These are phyloP conservation scores for Hirschfeldia incana DNA, from an alignment of 345 rosid genomes.

Conservation along the genomic window DNA sequence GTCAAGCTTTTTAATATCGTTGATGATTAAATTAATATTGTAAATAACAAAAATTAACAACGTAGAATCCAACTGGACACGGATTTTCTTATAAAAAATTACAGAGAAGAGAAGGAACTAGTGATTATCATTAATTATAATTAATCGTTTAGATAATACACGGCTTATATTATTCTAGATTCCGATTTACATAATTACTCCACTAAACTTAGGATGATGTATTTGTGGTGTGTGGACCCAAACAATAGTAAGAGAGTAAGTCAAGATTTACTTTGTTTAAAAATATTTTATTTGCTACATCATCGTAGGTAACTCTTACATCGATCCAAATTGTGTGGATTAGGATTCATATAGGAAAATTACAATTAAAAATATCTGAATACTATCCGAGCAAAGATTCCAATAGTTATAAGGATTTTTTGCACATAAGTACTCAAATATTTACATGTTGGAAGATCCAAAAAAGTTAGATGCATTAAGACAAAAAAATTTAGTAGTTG, in stretches of 20 bases:
- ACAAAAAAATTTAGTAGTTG: neutral
- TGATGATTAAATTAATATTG: neutral
- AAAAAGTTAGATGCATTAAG: neutral
- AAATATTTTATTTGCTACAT: neutral
- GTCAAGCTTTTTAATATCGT: neutral
- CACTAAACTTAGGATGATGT: constrained; percentile 29
- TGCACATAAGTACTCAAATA: too few species aligned
- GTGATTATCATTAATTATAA: neutral
- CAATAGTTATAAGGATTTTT: neutral
- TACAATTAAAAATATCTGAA: neutral
- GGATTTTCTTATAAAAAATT: constrained; percentile 14
- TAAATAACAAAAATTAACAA: neutral
- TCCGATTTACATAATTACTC: constrained; percentile 23
- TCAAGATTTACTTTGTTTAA: neutral
- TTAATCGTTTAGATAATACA: neutral
- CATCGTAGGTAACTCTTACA: neutral
- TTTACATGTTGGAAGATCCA: neutral
- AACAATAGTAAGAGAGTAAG: constrained; percentile 8
- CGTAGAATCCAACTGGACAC: neutral
- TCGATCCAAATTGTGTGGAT: neutral
- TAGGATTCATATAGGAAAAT: neutral
- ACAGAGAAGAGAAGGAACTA: neutral
- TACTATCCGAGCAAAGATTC: neutral
- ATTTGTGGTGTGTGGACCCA: constrained; percentile 30
- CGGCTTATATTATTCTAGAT: neutral